Conservation (phyloP, 345 rosid genomes). For the Lagerstroemia speciosa region DNA sequence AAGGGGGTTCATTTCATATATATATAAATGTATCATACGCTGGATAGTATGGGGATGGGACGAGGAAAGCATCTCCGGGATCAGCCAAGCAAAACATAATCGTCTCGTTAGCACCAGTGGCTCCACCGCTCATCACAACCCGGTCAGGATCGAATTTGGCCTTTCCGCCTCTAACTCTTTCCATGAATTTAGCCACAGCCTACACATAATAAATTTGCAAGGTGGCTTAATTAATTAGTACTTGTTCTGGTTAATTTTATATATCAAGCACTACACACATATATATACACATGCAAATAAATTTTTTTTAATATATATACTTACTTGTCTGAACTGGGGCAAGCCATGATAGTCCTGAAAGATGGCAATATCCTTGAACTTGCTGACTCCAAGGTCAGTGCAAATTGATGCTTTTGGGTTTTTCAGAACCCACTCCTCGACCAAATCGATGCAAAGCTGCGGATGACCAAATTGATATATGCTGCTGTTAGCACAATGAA, state of each 20-base stretch:
- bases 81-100: constrained; percentile 81
- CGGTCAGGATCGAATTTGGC: constrained; percentile 57
- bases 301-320: neutral
- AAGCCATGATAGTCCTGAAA: constrained; percentile 91
- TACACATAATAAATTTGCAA: no score
- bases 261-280: no score
- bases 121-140: constrained; percentile 80
- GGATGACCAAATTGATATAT: neutral
- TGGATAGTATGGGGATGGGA: constrained; percentile 75
- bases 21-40: constrained; percentile 34
- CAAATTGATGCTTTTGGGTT: constrained; percentile 74
- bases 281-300: neutral
- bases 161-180: constrained; percentile 46
- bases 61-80: constrained; percentile 75
- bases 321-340: constrained; percentile 55
- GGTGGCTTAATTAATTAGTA: no score
- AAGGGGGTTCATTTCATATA: no score
- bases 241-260: no score
- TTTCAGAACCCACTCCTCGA: constrained; percentile 51
- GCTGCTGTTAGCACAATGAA: neutral
- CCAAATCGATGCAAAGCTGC: constrained; percentile 57
- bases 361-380: constrained; percentile 53
- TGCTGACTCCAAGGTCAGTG: constrained; percentile 46
- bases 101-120: constrained; percentile 79
- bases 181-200: constrained; percentile 84